Conservation (phyloP, 2,329 filamentous ascomycete species). For the Lecanicillium sp. region DNA sequence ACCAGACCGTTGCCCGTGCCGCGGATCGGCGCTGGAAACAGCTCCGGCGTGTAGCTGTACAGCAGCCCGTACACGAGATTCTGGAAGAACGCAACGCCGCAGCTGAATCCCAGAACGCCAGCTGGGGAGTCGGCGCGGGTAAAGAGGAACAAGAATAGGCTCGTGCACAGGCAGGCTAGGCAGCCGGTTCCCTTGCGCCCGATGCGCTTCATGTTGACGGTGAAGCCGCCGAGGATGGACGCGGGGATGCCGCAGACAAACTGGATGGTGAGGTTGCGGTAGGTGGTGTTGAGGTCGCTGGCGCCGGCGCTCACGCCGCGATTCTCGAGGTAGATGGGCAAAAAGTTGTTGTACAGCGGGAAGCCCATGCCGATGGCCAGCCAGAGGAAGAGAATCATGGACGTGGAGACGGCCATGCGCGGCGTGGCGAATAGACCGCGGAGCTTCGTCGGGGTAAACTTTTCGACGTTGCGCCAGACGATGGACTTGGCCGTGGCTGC, state of each 20-base stretch:
- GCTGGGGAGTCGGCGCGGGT: constrained; percentile 1
- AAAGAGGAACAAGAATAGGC: constrained; percentile 10
- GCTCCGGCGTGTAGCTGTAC: constrained; percentile 33
- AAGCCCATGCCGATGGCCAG: constrained; percentile 38
- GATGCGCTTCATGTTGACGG: constrained; percentile 13
- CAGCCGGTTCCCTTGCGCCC: constrained; percentile 14
- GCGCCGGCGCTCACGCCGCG: constrained; percentile 27
- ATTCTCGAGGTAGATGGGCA: constrained; percentile 35
- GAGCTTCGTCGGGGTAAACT: too few relatives aligned
- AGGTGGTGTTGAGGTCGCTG: constrained; percentile 2
- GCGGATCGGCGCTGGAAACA: constrained; percentile 41
- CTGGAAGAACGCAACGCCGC: constrained; percentile 16
- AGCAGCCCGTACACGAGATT: constrained; percentile 14
- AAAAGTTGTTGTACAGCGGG: constrained; percentile 38
- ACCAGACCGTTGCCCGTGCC: constrained; percentile 40
- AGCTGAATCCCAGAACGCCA: constrained; percentile 13
- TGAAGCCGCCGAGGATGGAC: constrained; percentile 15
- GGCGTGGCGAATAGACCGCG: too few relatives aligned
- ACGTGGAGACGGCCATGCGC: constrained; percentile 10
- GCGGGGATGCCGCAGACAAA: constrained; percentile 14
- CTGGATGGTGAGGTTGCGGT: constrained; percentile 15
- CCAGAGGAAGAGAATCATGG: constrained; percentile 33
- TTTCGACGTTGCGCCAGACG: too few relatives aligned
- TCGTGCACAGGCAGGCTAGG: constrained; percentile 12
- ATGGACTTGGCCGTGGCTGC: too few relatives aligned